Percentiles rank a stretch among this genome's conserved stretches.
phyloP scores from a whole-genome alignment of 2,329 filamentous ascomycete genomes.

The Verticillium isaacii region DNA sequence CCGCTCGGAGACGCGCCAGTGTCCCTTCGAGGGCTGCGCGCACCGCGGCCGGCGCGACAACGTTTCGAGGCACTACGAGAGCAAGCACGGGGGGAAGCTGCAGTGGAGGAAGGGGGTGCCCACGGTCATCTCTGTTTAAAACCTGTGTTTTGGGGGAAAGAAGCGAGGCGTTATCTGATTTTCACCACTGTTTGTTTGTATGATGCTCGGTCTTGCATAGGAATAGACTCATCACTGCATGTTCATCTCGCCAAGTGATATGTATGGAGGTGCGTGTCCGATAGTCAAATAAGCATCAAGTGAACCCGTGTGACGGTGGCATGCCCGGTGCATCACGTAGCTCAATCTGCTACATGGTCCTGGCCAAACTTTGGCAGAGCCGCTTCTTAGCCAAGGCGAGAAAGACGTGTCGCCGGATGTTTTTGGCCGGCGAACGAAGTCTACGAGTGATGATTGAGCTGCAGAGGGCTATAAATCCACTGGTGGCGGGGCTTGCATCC shows the following conservation, averaged over 20 bases:
- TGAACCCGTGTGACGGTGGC: too few relatives aligned
- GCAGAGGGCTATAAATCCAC: too few relatives aligned
- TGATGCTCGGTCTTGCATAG: not conserved
- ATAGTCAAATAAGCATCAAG: too few relatives aligned
- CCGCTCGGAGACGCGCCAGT: constrained; percentile 12
- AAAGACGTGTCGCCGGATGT: too few relatives aligned
- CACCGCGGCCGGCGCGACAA: constrained; percentile 13
- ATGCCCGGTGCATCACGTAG: too few relatives aligned
- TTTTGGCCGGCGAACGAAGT: too few relatives aligned
- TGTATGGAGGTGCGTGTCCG: not conserved
- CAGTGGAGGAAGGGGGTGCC: constrained; percentile 13
- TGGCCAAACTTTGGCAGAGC: too few relatives aligned
- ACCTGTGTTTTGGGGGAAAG: not conserved
- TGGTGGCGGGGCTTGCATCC: too few relatives aligned
- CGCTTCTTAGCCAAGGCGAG: too few relatives aligned
- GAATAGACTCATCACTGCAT: not conserved
- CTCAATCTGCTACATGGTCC: too few relatives aligned
- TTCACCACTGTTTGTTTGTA: not conserved
- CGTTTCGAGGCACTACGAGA: constrained; percentile 14
- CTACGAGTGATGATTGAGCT: too few relatives aligned
- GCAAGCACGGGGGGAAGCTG: constrained; percentile 13
- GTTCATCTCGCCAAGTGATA: not conserved
- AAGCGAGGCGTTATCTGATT: not conserved
- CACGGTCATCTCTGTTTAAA: constrained; percentile 6
- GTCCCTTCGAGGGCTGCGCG: constrained; percentile 11